Evolutionary conservation across 2,329 filamentous ascomycete genomes (phyloP), one percentile per base, ranked within the genome.

Genomic region (Aspergillus neoniger): DNA sequence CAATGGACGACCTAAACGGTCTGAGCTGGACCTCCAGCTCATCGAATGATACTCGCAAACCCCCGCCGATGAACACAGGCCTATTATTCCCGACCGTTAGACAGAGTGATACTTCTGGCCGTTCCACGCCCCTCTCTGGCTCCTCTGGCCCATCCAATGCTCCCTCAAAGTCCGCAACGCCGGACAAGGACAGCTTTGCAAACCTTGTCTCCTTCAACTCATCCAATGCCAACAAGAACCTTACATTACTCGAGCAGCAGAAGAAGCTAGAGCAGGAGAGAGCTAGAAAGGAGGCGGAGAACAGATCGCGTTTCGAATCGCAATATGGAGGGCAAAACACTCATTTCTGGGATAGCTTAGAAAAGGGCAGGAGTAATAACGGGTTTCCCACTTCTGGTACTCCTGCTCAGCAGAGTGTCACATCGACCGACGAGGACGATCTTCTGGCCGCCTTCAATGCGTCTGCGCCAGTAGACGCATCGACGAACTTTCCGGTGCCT

Each of bases 291-390:
- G 90, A 92, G 62, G 89, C 88, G 60, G 89, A 93, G 72, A 85
- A 86, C 71, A 85, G 84, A 69, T 88, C 84, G 69, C 86, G 88
- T 72, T 85, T 88, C 69, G 91, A 95, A 65, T 83, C 86, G 30
- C 88, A 94, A 62, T 97, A 92, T 75, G 92, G 91, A 2, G 86
- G 74, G 4, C 78, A 77, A 51, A 81, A 88, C 69, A 84, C 85
- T 10, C 86, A 87, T 63, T 91, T 92, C 72, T 93, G 90, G 87
- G 90, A 95, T 71, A 85, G 79, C 12, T 79, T 95, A 51, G 91
- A 86, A 30, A 81, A 80, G 65, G 80, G 79, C 47, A 82, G 81
- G 68, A 80, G 74, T 55, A 82, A 36, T 14, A 36, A 78, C 39
- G 78, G 74, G 52, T 65, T 77, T 25, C 61, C 72, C 21, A 74